A percentile compares a stretch with the other conserved stretches of the same genome.
phyloP scores from a whole-genome alignment of 371 early-diverging fungal species.

The Apophysomyces trapeziformis region DNA sequence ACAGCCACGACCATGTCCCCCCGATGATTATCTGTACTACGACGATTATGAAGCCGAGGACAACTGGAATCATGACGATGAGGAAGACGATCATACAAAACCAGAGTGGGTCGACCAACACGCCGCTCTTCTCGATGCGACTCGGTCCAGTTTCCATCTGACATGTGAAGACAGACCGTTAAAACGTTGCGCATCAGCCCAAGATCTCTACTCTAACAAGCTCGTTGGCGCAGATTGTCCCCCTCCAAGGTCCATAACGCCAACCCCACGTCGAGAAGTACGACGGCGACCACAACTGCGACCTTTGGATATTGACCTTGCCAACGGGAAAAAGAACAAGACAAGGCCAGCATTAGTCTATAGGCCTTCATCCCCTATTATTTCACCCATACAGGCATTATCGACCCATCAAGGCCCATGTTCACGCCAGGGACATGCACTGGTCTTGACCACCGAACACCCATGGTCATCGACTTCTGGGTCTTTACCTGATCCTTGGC shows the following conservation, averaged over 20 bases:
- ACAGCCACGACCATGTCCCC: not conserved
- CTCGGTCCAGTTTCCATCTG: slow-evolving; percentile 1
- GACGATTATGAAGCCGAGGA: not conserved
- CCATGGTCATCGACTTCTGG: not conserved
- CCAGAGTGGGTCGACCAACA: slow-evolving; percentile 2
- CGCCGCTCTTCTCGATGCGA: not conserved
- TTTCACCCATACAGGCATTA: not conserved
- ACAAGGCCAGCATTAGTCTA: not conserved
- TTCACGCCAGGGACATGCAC: not conserved
- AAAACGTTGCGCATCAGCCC: not conserved
- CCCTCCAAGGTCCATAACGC: not conserved
- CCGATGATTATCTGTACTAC: not conserved
- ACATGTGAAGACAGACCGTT: not conserved
- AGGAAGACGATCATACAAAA: not conserved
- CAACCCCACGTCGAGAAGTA: slow-evolving; percentile 2
- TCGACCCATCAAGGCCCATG: not conserved
- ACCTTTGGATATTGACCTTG: not conserved
- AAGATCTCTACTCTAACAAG: not conserved
- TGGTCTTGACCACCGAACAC: not conserved
- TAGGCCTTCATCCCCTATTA: not conserved
- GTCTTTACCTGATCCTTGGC: not conserved
- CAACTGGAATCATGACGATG: not conserved
- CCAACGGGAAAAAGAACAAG: slow-evolving; percentile 1
- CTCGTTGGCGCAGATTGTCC: not conserved
- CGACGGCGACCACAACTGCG: not conserved